Conservation (phyloP, 108 stramenopile genomes). For the Aurantiochytrium sp. region DNA sequence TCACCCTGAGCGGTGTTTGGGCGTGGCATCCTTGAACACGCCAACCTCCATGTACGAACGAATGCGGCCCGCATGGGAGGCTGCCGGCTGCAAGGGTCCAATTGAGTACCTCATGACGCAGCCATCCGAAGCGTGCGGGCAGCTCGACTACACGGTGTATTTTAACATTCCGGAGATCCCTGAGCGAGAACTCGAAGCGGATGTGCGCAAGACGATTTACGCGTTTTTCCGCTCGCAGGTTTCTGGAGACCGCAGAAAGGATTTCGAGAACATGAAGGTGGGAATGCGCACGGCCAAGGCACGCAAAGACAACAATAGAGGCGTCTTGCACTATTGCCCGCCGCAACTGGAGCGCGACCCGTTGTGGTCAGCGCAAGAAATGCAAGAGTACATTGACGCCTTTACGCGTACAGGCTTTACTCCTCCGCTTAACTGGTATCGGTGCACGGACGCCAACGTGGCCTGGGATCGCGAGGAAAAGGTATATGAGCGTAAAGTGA, state of each 20-base stretch:
- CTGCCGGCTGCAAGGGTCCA: background rate
- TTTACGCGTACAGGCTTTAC: background rate
- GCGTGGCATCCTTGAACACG: background rate
- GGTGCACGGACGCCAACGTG: background rate
- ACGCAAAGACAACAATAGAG: background rate
- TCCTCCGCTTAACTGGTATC: background rate
- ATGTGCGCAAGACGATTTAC: background rate
- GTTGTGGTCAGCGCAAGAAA: background rate
- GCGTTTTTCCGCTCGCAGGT: background rate
- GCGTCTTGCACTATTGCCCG: background rate
- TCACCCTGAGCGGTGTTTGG: background rate
- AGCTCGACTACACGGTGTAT: conserved; percentile 10
- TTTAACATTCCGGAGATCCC: background rate
- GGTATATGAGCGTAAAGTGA: background rate
- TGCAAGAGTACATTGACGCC: conserved; percentile 6
- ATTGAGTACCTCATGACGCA: background rate
- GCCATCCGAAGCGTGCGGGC: background rate
- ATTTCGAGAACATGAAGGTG: background rate
- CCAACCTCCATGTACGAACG: background rate
- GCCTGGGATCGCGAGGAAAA: background rate
- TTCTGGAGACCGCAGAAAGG: background rate
- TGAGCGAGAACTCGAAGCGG: background rate
- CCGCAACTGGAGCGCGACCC: background rate
- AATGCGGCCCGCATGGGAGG: background rate
- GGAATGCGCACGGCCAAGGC: conserved; percentile 9